These are phyloP conservation scores for Eucalyptus guilfoylei DNA, from an alignment of 345 rosid genomes.

Conservation along the genomic window DNA sequence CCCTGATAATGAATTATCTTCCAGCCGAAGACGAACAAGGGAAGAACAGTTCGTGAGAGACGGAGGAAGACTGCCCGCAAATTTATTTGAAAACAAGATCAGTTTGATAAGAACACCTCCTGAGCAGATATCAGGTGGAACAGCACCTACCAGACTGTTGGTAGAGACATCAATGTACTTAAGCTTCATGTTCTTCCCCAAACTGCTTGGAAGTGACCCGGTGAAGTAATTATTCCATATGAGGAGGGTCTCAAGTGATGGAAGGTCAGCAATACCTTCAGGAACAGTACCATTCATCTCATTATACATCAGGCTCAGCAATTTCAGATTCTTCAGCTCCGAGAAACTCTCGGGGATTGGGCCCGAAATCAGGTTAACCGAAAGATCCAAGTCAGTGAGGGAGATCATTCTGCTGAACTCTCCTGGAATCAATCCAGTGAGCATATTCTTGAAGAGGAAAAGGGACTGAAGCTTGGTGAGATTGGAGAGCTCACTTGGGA, in stretches of 20 bases:
- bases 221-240: conserved; percentile 82
- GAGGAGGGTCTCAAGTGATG: conserved; percentile 67
- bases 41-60: conserved; percentile 71
- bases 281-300: conserved; percentile 81
- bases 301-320: conserved; percentile 80
- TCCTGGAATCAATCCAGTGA: conserved; percentile 53
- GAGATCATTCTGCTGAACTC: conserved; percentile 46
- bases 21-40: conserved; percentile 70
- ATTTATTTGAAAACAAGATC: conserved; percentile 74
- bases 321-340: conserved; percentile 52
- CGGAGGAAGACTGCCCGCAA: conserved; percentile 49
- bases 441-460: conserved; percentile 77
- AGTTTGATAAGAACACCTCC: conserved; percentile 58
- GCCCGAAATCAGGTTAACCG: conserved; percentile 68
- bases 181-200: conserved; percentile 71
- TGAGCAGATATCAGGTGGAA: conserved; percentile 74
- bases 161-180: conserved; percentile 88
- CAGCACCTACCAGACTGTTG: conserved; percentile 57
- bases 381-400: conserved; percentile 74
- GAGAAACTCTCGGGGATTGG: conserved; percentile 68
- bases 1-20: conserved; percentile 82
- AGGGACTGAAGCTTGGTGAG: conserved; percentile 74
- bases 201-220: conserved; percentile 66
- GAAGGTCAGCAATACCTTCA: conserved; percentile 56
- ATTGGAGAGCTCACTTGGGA: conserved; percentile 64